Percentiles rank a stretch among this genome's conserved stretches.
These are phyloP conservation scores for Solanum acaule DNA, from an alignment of 257 asterid genomes.

Conservation along the genomic window DNA sequence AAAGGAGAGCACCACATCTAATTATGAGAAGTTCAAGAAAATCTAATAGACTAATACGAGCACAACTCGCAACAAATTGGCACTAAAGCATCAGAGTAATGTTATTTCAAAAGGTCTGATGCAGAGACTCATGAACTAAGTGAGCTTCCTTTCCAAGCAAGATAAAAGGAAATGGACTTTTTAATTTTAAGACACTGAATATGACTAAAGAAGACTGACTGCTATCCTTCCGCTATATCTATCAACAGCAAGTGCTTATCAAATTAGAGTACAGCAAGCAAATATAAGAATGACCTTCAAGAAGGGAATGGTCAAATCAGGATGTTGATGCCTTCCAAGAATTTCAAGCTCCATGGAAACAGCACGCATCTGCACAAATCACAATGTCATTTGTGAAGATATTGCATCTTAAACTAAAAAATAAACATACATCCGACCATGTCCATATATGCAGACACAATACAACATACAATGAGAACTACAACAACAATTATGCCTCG, in stretches of 20 bases:
- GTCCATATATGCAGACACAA: not conserved
- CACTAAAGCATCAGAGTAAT: not conserved
- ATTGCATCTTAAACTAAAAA: not conserved
- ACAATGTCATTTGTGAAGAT: not conserved
- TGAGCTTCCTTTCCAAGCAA: not conserved
- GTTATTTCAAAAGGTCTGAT: not conserved
- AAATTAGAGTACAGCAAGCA: constrained; percentile 1
- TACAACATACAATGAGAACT: not conserved
- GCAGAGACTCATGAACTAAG: not conserved
- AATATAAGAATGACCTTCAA: constrained; percentile 50
- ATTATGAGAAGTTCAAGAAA: not conserved
- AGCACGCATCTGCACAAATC: constrained; percentile 59
- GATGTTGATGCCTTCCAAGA: constrained; percentile 90
- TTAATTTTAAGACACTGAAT: not conserved
- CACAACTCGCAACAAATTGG: not conserved
- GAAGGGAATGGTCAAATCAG: constrained; percentile 78
- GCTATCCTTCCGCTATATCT: not conserved
- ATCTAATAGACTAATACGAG: not conserved
- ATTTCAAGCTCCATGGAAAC: constrained; percentile 91
- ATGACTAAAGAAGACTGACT: not conserved
- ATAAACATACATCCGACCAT: not conserved
- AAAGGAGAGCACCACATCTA: not conserved
- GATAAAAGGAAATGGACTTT: not conserved
- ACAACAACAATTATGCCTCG: not conserved
- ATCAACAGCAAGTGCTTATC: constrained; percentile 4